Evolutionary conservation across 2,329 filamentous ascomycete genomes (phyloP).

Genomic region (Clarireedia homoeocarpa): DNA sequence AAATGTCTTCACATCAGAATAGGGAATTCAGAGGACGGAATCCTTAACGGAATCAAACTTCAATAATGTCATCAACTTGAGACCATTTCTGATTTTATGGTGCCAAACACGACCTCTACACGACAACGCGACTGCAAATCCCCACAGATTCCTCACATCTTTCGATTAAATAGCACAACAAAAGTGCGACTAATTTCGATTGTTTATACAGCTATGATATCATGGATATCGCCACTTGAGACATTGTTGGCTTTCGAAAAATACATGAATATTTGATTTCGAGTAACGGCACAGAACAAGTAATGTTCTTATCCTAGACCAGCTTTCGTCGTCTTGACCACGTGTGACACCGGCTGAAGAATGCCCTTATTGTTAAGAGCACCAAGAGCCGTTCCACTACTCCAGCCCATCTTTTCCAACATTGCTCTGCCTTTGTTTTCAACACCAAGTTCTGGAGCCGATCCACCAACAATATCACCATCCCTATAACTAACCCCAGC

Average conservation of each 20-base stretch:
- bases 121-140: too few species aligned
- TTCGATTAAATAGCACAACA: neutral
- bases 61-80: neutral
- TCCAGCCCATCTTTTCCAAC: slow-evolving; percentile 98
- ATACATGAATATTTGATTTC: neutral
- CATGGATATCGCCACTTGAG: too few species aligned
- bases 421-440: slow-evolving; percentile 81
- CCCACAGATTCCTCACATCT: neutral
- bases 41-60: neutral
- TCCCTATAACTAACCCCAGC: slow-evolving; percentile 58
- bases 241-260: neutral
- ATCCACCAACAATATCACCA: slow-evolving; percentile 80
- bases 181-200: too few species aligned
- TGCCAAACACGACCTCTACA: too few species aligned
- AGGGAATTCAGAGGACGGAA: slow-evolving; percentile 29
- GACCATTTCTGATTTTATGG: neutral
- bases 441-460: slow-evolving; percentile 72
- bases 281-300: neutral
- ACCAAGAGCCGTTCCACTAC: slow-evolving; percentile 75
- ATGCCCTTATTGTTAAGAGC: slow-evolving; percentile 81
- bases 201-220: too few species aligned
- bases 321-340: slow-evolving; percentile 79
- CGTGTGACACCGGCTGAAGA: slow-evolving; percentile 73
- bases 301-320: slow-evolving; percentile 54
- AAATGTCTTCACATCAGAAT: slow-evolving; percentile 34